Conservation (phyloP, 2,329 filamentous ascomycete genomes). For the Bertia moriformis region DNA sequence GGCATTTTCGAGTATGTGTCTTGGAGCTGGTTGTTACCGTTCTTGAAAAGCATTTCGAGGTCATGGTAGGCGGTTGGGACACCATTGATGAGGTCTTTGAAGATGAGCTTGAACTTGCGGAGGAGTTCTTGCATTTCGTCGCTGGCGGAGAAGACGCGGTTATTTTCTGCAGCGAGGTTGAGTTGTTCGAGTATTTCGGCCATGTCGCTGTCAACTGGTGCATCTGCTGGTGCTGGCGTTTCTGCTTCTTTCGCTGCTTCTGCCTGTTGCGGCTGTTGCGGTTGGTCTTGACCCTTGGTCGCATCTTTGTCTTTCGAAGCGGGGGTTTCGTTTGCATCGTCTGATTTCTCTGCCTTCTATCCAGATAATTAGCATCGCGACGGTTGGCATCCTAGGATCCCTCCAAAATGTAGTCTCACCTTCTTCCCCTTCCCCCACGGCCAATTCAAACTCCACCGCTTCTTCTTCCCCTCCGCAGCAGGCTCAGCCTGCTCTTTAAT, state of each 20-base stretch:
- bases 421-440: not conserved
- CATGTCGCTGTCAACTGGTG: slow-evolving; percentile 37
- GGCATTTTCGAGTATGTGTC: slow-evolving; percentile 45
- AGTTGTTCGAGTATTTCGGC: slow-evolving; percentile 42
- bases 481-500: not conserved
- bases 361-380: not conserved
- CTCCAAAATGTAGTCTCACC: not conserved
- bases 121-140: slow-evolving; percentile 48
- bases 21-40: slow-evolving; percentile 45
- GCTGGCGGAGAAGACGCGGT: slow-evolving; percentile 47
- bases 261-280: not conserved
- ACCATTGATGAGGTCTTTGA: slow-evolving; percentile 50
- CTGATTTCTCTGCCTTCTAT: not conserved
- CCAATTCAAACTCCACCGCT: not conserved
- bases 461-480: not conserved
- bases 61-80: slow-evolving; percentile 52
- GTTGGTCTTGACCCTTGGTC: not conserved
- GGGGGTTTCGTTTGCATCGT: not conserved
- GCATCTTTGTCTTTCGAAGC: not conserved
- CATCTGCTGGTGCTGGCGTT: slow-evolving; percentile 17
- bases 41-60: slow-evolving; percentile 46
- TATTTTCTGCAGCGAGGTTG: slow-evolving; percentile 48
- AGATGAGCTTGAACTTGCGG: slow-evolving; percentile 45
- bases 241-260: slow-evolving; percentile 2
- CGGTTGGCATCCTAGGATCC: no score